Evolutionary conservation across 2,329 filamentous ascomycete genomes (phyloP).

Genomic region (Metarhizium album): DNA sequence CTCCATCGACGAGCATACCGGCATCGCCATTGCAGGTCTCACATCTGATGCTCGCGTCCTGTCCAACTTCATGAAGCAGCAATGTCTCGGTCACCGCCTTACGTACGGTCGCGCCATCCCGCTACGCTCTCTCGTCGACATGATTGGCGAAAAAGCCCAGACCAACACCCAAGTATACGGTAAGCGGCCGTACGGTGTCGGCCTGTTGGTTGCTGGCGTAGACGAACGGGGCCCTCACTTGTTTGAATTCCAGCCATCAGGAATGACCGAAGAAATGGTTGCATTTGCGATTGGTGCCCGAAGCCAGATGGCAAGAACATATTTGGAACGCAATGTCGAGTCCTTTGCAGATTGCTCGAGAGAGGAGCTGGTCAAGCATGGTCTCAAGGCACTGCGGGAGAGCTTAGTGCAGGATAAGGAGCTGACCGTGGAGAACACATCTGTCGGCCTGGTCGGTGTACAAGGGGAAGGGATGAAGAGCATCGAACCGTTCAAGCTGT

Average conservation of each 20-base stretch:
- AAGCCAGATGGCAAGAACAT: slow-evolving; percentile 95
- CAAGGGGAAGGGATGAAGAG: slow-evolving; percentile 37
- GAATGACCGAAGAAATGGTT: slow-evolving; percentile 93
- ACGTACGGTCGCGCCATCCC: slow-evolving; percentile 93
- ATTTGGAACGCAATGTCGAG: slow-evolving; percentile 86
- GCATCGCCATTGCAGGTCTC: slow-evolving; percentile 89
- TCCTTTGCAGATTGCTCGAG: slow-evolving; percentile 64
- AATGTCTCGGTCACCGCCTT: slow-evolving; percentile 89
- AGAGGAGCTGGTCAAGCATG: slow-evolving; percentile 86
- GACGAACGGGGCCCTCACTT: slow-evolving; percentile 91
- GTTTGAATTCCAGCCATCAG: slow-evolving; percentile 95
- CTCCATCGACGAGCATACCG: slow-evolving; percentile 88
- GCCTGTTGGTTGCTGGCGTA: slow-evolving; percentile 82
- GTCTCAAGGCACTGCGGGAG: slow-evolving; percentile 85
- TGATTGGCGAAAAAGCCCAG: slow-evolving; percentile 94
- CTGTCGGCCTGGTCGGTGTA: slow-evolving; percentile 70
- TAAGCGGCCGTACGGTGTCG: slow-evolving; percentile 91
- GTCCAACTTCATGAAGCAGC: slow-evolving; percentile 99
- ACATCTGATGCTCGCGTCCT: slow-evolving; percentile 97
- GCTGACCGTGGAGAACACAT: slow-evolving; percentile 93
- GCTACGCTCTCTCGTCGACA: slow-evolving; percentile 75
- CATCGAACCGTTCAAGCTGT: slow-evolving; percentile 77
- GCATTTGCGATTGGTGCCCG: slow-evolving; percentile 93
- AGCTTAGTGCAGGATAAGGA: slow-evolving; percentile 95
- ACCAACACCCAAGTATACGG: slow-evolving; percentile 97